Evolutionary conservation across 1,139 yeast genomes (phyloP).

Genomic region (Wickerhamomyces sp.): DNA sequence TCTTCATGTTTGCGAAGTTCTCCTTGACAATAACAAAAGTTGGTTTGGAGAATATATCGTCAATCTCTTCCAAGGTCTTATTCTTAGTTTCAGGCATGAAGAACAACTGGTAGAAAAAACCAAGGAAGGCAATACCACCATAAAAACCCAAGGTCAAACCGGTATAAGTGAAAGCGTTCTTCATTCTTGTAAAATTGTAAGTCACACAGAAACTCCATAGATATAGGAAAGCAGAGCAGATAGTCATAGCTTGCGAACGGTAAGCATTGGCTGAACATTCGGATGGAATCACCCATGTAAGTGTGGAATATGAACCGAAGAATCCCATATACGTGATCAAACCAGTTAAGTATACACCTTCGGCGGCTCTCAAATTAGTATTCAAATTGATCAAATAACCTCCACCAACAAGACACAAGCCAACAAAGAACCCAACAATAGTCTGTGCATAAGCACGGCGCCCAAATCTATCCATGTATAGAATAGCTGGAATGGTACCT

Average conservation of each 20-base stretch:
- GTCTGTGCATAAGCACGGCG: constrained; percentile 34
- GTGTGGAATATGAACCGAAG: constrained; percentile 59
- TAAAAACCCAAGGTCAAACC: constrained; percentile 59
- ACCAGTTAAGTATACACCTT: constrained; percentile 54
- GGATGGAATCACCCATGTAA: constrained; percentile 53
- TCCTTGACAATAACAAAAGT: constrained; percentile 15
- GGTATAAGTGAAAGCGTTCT: constrained; percentile 54
- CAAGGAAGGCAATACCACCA: constrained; percentile 57
- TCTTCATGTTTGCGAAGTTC: constrained; percentile 8
- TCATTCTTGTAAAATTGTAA: constrained; percentile 50
- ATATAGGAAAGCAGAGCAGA: constrained; percentile 49
- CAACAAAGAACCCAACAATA: constrained; percentile 49
- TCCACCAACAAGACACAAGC: constrained; percentile 50
- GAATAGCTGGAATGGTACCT: constrained; percentile 58
- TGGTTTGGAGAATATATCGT: constrained; percentile 37
- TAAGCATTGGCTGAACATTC: constrained; percentile 43
- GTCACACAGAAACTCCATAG: constrained; percentile 63
- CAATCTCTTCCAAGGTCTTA: constrained; percentile 54
- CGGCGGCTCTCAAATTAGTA: constrained; percentile 40
- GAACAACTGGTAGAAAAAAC: constrained; percentile 47
- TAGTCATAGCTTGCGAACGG: constrained; percentile 49
- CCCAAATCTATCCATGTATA: constrained; percentile 57
- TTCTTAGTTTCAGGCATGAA: constrained; percentile 58
- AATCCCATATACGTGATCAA: constrained; percentile 58
- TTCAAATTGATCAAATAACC: constrained; percentile 39